Evolutionary conservation across 306 rosid species (phyloP).

Genomic region (Clitoria ternatea): DNA sequence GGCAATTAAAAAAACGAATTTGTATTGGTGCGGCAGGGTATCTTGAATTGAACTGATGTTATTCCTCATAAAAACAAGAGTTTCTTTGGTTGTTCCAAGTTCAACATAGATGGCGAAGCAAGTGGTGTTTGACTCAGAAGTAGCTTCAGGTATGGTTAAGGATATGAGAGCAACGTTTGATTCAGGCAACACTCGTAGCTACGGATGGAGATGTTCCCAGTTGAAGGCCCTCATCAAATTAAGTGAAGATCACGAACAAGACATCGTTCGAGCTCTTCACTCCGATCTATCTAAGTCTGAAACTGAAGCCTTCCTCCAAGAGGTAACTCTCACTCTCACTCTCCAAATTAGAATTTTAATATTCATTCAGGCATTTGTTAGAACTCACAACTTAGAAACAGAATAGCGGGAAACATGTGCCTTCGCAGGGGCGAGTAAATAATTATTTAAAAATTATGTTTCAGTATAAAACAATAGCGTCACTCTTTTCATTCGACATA

Average conservation of each 20-base stretch:
- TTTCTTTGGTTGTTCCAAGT: no score
- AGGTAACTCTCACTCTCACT: conserved; percentile 8
- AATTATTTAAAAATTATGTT: no score
- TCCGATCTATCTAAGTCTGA: conserved; percentile 48
- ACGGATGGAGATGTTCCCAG: conserved; percentile 58
- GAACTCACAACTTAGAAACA: no score
- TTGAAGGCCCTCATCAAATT: conserved; percentile 33
- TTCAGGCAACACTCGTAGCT: conserved; percentile 47
- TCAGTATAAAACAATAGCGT: no score
- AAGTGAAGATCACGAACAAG: conserved; percentile 28
- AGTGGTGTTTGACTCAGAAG: conserved; percentile 38
- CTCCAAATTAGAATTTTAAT: neutral
- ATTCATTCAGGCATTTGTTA: no score
- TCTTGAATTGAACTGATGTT: no score
- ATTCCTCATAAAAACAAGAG: no score
- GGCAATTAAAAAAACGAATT: no score
- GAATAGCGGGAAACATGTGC: no score
- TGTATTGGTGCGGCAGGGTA: no score
- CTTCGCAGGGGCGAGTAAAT: no score
- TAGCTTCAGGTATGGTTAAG: conserved; percentile 31
- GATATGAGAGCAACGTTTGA: conserved; percentile 35
- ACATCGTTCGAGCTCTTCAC: conserved; percentile 39
- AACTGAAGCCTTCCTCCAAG: conserved; percentile 37
- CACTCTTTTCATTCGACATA: no score
- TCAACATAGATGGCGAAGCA: conserved; percentile 6